Percentiles rank a stretch among this genome's conserved stretches.
Evolutionary conservation across 2,329 filamentous ascomycete genomes (phyloP).

Genomic region (Falciphora oryzae): DNA sequence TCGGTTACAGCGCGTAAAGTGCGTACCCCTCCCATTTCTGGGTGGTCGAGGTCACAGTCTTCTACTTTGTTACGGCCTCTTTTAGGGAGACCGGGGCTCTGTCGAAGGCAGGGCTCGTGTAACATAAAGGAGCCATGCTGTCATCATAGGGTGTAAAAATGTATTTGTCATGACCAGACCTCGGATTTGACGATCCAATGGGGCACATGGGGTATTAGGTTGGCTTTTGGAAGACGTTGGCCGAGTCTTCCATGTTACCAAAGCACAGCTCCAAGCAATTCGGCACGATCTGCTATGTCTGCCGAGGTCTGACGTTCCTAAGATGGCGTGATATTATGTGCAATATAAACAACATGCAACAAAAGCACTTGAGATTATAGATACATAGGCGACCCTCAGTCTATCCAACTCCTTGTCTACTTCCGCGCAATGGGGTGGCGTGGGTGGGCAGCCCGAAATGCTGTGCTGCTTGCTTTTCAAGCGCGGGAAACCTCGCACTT

Average conservation of each 20-base stretch:
- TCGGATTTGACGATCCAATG: not conserved
- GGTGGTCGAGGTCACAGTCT: not conserved
- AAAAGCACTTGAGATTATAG: not conserved
- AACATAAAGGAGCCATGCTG: not conserved
- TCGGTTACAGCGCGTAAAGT: not conserved
- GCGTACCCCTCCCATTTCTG: not conserved
- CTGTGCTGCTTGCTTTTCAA: constrained; percentile 9
- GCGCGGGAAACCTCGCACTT: constrained; percentile 76
- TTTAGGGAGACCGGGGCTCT: not conserved
- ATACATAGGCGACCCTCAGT: not conserved
- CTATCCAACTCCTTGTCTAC: not conserved
- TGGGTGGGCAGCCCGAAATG: not conserved
- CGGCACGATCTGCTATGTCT: not conserved
- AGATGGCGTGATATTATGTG: not conserved
- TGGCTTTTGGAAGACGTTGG: not conserved
- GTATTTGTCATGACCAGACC: no score
- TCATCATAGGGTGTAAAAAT: not conserved
- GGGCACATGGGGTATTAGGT: not conserved
- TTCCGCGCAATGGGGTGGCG: not conserved
- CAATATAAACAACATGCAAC: not conserved
- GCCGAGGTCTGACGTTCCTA: not conserved
- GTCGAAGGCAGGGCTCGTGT: not conserved
- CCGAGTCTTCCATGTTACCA: not conserved
- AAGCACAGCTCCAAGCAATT: not conserved
- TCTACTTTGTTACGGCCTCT: not conserved